These are phyloP conservation scores for Aspergillus sp. DNA, from an alignment of 2,329 filamentous ascomycete species.

Conservation along the genomic window DNA sequence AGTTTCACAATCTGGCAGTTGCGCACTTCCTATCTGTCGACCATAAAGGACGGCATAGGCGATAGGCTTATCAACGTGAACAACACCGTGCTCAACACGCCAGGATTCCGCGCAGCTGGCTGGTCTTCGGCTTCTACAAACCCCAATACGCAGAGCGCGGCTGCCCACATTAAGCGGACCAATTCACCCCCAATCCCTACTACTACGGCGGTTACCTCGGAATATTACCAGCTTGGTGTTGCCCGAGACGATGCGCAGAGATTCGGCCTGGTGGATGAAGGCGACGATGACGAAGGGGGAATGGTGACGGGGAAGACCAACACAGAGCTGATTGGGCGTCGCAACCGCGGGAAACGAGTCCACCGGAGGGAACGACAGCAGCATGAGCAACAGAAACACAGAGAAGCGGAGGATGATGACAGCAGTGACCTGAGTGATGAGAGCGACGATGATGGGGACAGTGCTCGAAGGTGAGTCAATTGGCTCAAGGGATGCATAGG, in stretches of 20 bases:
- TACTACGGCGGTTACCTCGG: slow-evolving; percentile 55
- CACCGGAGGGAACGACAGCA: slow-evolving; percentile 43
- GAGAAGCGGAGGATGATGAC: slow-evolving; percentile 62
- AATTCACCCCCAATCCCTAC: slow-evolving; percentile 69
- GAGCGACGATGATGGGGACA: slow-evolving; percentile 63
- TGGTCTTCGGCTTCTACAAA: slow-evolving; percentile 51
- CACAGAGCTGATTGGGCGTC: slow-evolving; percentile 59
- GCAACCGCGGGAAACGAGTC: slow-evolving; percentile 34
- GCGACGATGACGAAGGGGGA: slow-evolving; percentile 63
- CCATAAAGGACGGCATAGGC: slow-evolving; percentile 66
- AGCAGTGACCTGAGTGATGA: slow-evolving; percentile 68
- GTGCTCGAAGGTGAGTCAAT: slow-evolving; percentile 35
- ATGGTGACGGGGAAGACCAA: slow-evolving; percentile 62
- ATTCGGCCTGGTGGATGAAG: slow-evolving; percentile 43
- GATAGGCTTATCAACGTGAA: slow-evolving; percentile 67
- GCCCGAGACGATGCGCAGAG: slow-evolving; percentile 28
- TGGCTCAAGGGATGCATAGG: not conserved
- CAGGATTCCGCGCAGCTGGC: slow-evolving; percentile 65
- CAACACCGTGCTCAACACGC: slow-evolving; percentile 62
- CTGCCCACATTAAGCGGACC: slow-evolving; percentile 61
- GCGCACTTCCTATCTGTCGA: slow-evolving; percentile 63
- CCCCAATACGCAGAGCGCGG: slow-evolving; percentile 44
- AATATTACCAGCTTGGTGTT: slow-evolving; percentile 60
- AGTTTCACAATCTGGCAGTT: slow-evolving; percentile 68
- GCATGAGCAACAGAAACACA: slow-evolving; percentile 55